A percentile compares a stretch with the other conserved stretches of the same genome.
Conservation (phyloP, 352 stramenopile genomes). For the Pythium monospermum region DNA sequence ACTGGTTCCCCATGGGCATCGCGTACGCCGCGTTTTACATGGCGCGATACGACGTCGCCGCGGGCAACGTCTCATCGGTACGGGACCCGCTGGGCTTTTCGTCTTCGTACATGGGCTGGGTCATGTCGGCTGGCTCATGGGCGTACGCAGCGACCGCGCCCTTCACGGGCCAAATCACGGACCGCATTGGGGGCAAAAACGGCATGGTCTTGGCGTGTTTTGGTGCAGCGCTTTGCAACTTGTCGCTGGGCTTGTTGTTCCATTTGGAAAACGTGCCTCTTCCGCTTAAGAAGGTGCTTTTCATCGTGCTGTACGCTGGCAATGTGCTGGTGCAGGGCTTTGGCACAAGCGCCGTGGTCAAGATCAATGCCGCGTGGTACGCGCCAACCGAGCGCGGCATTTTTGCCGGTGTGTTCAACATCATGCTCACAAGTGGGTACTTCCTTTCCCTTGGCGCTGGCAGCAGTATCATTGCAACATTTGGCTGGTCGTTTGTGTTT, state of each 20-base stretch:
- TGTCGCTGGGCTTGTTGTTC: constrained; percentile 52
- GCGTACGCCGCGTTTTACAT: constrained; percentile 79
- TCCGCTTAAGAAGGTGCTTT: constrained; percentile 32
- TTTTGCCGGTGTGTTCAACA: constrained; percentile 74
- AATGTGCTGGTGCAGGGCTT: constrained; percentile 75
- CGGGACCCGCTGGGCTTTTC: constrained; percentile 52
- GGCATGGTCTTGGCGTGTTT: constrained; percentile 69
- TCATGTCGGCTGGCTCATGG: constrained; percentile 65
- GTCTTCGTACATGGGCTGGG: constrained; percentile 71
- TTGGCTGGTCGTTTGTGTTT: constrained; percentile 72
- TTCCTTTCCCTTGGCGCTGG: constrained; percentile 63
- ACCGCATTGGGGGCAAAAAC: constrained; percentile 61
- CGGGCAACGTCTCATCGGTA: constrained; percentile 57
- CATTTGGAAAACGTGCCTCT: constrained; percentile 28
- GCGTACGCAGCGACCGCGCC: constrained; percentile 63
- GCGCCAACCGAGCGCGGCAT: constrained; percentile 50
- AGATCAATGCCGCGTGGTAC: constrained; percentile 81
- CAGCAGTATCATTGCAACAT: constrained; percentile 49
- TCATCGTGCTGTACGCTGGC: constrained; percentile 53
- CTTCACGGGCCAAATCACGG: constrained; percentile 67
- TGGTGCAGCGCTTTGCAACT: constrained; percentile 56
- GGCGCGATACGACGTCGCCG: constrained; percentile 67
- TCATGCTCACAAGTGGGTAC: constrained; percentile 73
- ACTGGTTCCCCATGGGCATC: constrained; percentile 75
- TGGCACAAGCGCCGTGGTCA: constrained; percentile 78